Evolutionary conservation across 1,284 basidiomycete species (phyloP).

Genomic region (Pyrrhoderma noxium): DNA sequence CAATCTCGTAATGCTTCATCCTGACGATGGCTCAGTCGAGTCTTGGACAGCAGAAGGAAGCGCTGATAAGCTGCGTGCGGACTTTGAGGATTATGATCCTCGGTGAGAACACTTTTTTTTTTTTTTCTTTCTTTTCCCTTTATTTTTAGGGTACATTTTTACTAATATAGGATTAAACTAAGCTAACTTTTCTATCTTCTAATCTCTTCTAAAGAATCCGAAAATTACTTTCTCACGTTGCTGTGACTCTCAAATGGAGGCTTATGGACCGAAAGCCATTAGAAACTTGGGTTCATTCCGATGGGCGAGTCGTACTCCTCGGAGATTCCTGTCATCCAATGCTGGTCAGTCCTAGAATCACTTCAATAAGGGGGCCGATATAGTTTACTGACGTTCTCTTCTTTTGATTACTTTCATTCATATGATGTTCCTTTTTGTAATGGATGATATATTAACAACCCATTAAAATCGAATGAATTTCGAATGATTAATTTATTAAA

Average conservation of each 20-base stretch:
- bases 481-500: no score
- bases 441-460: no score
- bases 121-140: no score
- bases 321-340: slow-evolving; percentile 60
- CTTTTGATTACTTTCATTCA: no score
- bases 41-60: slow-evolving; percentile 40
- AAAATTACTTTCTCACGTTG: slow-evolving; percentile 41
- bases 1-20: slow-evolving; percentile 38
- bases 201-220: slow-evolving; percentile 30
- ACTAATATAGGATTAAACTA: no score
- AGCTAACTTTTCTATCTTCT: not conserved
- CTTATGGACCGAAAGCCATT: slow-evolving; percentile 44
- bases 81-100: slow-evolving; percentile 39
- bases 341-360: slow-evolving; percentile 37
- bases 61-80: slow-evolving; percentile 37
- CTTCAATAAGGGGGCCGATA: no score
- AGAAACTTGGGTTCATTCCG: slow-evolving; percentile 43
- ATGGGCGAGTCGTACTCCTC: slow-evolving; percentile 40
- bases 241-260: slow-evolving; percentile 41
- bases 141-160: no score
- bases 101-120: slow-evolving; percentile 27
- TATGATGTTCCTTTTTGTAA: no score
- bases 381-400: no score
- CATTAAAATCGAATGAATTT: no score
- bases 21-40: slow-evolving; percentile 36